These are phyloP conservation scores for Beta lomatogona DNA, from an alignment of 179 eudicot species.

Conservation along the genomic window DNA sequence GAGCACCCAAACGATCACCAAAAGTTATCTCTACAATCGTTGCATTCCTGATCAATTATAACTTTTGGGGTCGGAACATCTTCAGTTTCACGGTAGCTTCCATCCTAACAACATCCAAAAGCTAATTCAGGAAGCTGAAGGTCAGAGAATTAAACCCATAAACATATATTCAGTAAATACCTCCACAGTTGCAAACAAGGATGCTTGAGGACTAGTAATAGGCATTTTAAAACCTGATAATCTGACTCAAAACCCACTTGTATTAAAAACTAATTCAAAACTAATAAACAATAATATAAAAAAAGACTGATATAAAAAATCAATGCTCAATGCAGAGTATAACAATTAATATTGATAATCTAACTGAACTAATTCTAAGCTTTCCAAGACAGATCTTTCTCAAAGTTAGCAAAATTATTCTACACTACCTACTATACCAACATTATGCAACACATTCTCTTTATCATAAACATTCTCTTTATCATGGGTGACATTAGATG, in stretches of 20 bases:
- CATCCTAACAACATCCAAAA: conserved; percentile 42
- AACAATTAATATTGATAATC: neutral
- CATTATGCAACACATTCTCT: neutral
- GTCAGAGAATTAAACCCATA: neutral
- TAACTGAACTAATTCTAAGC: too few relatives aligned
- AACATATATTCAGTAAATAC: conserved; percentile 32
- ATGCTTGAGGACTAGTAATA: conserved; percentile 53
- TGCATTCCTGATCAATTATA: conserved; percentile 87
- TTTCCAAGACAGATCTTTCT: neutral
- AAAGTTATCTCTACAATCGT: conserved; percentile 92
- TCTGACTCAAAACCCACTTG: conserved; percentile 41
- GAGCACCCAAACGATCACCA: conserved; percentile 94
- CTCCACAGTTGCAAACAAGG: conserved; percentile 71
- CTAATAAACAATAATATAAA: neutral
- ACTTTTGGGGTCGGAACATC: conserved; percentile 76
- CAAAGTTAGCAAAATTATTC: neutral
- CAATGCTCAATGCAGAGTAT: too few relatives aligned
- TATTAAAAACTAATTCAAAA: conserved; percentile 3
- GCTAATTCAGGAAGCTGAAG: neutral
- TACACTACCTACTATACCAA: neutral
- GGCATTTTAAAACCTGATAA: conserved; percentile 39
- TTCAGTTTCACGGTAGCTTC: conserved; percentile 63
- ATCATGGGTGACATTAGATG: too few relatives aligned
- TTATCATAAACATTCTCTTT: too few relatives aligned
- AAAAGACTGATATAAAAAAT: neutral